Evolutionary conservation across 2,329 filamentous ascomycete genomes (phyloP), one percentile per base, ranked within the genome.

Genomic region (Dichotomopilus funicola): DNA sequence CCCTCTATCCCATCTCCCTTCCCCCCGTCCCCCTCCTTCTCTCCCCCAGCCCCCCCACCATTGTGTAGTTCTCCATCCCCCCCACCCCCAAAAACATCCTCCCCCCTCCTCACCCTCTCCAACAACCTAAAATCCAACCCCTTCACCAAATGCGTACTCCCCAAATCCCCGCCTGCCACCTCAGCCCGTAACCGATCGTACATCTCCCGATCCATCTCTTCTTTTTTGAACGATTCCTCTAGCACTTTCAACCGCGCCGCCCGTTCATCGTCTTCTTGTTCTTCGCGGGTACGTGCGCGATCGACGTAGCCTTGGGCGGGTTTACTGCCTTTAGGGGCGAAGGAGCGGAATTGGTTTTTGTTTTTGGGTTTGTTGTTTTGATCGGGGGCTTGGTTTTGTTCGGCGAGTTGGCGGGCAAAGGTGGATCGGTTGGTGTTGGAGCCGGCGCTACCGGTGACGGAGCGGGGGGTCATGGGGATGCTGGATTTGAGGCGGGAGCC

Each of bases 401-500:
- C 89, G 40, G 89, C 86, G 36, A 95, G 78, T 70, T 96, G 92
- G 63, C 85, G 87, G 27, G 88, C 87, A 70, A 96, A 96, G 54
- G 94, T 86, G 53, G 19, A 27, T 27, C 19, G 19, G 19, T 80
- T 74, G 51, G 80, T 78, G 51, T 80, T 78, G 6, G 52, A n/a
- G n/a, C n/a, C n/a, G n/a, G n/a, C n/a, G n/a, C n/a, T 53, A 6
- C 54, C 52, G 12, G 75, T 75, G 10, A 91, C 77, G 31, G 86
- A 83, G 50, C 89, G 87, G 11, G 92, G 92, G 48, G 92, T 96
- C 92, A 96, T 96, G 55, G 90, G 90, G 59, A 96, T 92, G 70
- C 82, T 92, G 37, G 88, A 81, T 62, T 84, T 83, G 72, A 88
- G 84, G 65, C 87, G 82, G 56, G 89, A 94, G 27, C 91, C 91